Conservation (phyloP, 805 yeast genomes). For the Suhomyces emberorum region DNA sequence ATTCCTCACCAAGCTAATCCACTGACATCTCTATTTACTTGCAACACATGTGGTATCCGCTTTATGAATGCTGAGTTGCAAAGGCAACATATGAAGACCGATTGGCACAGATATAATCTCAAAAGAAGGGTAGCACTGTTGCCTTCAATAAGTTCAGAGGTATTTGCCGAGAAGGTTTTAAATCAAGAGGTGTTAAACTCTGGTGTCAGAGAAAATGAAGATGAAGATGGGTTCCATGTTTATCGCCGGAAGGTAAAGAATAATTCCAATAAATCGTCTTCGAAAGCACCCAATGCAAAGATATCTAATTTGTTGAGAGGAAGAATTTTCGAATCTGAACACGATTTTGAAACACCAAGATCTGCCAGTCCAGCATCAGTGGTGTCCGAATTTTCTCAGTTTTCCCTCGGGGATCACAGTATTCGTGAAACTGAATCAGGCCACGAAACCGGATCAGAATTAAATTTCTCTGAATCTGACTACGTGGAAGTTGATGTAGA, state of each 20-base stretch:
- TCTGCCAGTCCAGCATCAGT: constrained; percentile 54
- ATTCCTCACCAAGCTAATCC: constrained; percentile 29
- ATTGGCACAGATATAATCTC: constrained; percentile 96
- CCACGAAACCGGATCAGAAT: constrained; percentile 51
- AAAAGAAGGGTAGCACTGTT: constrained; percentile 83
- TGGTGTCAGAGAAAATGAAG: constrained; percentile 31
- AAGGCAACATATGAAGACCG: constrained; percentile 92
- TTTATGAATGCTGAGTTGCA: constrained; percentile 83
- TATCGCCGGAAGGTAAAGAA: constrained; percentile 21
- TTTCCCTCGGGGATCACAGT: constrained; percentile 48
- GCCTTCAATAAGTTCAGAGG: constrained; percentile 43
- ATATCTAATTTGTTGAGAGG: constrained; percentile 27
- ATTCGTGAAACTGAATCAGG: constrained; percentile 23
- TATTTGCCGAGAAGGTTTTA: constrained; percentile 64
- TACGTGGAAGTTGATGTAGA: constrained; percentile 18
- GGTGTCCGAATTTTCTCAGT: constrained; percentile 51
- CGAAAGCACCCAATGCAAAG: constrained; percentile 34
- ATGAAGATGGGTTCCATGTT: constrained; percentile 53
- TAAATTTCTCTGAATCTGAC: constrained; percentile 32
- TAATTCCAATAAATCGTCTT: constrained; percentile 26
- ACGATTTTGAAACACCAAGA: constrained; percentile 36
- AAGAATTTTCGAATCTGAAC: constrained; percentile 29
- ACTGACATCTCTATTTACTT: constrained; percentile 46
- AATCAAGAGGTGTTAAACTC: constrained; percentile 11
- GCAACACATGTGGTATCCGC: constrained; percentile 83